Base-by-base conservation (phyloP, 2,329 filamentous ascomycete genomes). In the Dactylellina haptotyla region DNA sequence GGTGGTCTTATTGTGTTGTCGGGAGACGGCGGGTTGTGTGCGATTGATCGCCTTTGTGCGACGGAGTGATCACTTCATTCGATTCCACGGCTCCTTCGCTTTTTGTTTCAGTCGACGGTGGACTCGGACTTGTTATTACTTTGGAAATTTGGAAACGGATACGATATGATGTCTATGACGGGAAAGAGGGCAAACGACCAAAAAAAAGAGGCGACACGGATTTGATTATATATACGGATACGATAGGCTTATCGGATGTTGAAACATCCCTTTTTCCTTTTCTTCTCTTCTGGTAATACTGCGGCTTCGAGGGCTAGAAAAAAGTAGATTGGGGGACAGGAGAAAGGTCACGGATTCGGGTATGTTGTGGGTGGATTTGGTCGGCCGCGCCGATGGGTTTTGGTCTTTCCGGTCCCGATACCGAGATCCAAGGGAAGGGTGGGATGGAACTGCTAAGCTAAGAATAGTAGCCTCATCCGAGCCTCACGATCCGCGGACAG, bases 381-480 rank as follows among this genome's bases (percentile, higher is more conserved):
- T 6, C 62, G 62, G 62, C 62, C 10, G 64, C 34, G 54, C 56
- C 64, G 64, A 54, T 23, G 41, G 20, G 25, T n/a, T 6, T 1
- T 20, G 28, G 20, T 34, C n/a, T 56, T 53, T 41, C 64, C 64
- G 54, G 39, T 61, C 46, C 54, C 48, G 64, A 69, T 34, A 69
- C 64, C 64, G 64, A 69, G 64, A 69, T 69, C 64, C 64, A 69
- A 50, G 58, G 64, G 48, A 37, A 23, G 16, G 58, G 58, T 9
- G 14, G 45, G 18, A 34, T 25, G n/a, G n/a, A n/a, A 26, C 16
- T 51, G 43, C 63, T 53, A 58, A 34, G 53, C 63, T 67, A 67
- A 53, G 45, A 59, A 67, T 67, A 59, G 54, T 18, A 62, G 54
- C 63, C 45, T 59, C 53, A 67, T 59, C 63, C 63, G 63, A 67